Evolutionary conservation across 1,139 yeast species (phyloP).

Genomic region (Magnusiomyces tetraspermus): DNA sequence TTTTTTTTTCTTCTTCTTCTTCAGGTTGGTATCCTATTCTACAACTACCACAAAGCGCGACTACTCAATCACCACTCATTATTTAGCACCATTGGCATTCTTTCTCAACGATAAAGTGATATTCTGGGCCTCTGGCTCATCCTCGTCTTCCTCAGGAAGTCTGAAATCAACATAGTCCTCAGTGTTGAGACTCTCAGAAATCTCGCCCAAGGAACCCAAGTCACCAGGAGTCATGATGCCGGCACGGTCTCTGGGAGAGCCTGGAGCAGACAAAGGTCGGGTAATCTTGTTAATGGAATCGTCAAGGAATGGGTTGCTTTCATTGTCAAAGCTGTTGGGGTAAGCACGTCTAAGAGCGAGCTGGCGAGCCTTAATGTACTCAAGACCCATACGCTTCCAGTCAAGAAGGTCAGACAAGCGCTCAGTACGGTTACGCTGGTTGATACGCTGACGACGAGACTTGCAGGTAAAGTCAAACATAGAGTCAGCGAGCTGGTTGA

Average conservation of each 20-base stretch:
- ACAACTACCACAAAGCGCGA: too few relatives aligned
- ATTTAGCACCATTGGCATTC: background rate
- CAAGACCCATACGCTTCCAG: conserved; percentile 98
- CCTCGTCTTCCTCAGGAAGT: conserved; percentile 40
- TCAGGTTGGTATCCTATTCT: too few relatives aligned
- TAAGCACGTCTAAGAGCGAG: conserved; percentile 88
- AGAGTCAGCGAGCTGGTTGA: conserved; percentile 78
- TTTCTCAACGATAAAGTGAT: conserved; percentile 17
- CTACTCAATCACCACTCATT: too few relatives aligned
- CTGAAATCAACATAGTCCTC: conserved; percentile 78
- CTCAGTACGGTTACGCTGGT: conserved; percentile 95
- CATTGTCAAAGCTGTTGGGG: conserved; percentile 60
- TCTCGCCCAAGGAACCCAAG: conserved; percentile 91
- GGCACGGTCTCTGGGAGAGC: conserved; percentile 60
- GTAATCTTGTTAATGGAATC: conserved; percentile 52
- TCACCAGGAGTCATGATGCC: conserved; percentile 97
- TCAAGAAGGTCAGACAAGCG: conserved; percentile 84
- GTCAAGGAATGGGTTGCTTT: conserved; percentile 43
- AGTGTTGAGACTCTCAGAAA: conserved; percentile 58
- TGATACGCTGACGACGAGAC: conserved; percentile 93
- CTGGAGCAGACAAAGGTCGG: conserved; percentile 90
- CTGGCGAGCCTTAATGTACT: conserved; percentile 90
- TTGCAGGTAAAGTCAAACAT: conserved; percentile 85
- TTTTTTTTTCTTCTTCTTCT: too few relatives aligned
- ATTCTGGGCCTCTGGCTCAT: conserved; percentile 17